Evolutionary conservation across 2,329 filamentous ascomycete genomes (phyloP), one percentile per base, ranked within the genome.

Genomic region (Delphinella strobiligena): DNA sequence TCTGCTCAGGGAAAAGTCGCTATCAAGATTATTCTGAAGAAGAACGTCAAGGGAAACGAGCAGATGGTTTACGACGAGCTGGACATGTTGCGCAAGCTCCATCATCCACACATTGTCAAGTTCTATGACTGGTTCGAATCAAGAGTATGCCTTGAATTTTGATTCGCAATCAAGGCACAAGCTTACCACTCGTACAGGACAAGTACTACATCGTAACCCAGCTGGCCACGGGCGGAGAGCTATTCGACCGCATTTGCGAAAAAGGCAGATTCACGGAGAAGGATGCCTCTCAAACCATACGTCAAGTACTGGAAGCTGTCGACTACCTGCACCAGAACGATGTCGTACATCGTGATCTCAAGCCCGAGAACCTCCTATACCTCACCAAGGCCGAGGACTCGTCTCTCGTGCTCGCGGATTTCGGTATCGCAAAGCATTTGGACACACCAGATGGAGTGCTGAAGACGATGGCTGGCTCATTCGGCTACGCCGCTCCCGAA

Each of bases 81-180:
- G 53, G 75, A 87, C 50, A 87, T 98, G 78, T 74, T 98, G 48
- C 87, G 95, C 65, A 76, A 77, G 43, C 76, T 98, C 57, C 75
- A 87, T 57, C 91, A 98, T 61, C 83, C 86, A 38, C 86, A 96
- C 63, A 98, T 98, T 59, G 91, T 98, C 65, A 80, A 81, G 51
- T 98, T 98, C 58, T 82, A 91, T 51, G 91, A 98, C 62, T 98
- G 91, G 89, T 98, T 98, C 59, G 91, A 98, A 67, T 96, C 89
- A 41, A 84, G 87, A 66, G 87, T 93, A 66, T 50, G 78, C 29
- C 8, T 2, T 15, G 1, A 41, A 36, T 15, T 17, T 19, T 37
- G 19, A 31, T 22, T 27, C 19, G 31, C 14, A 24, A 18, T 4
- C 7, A 27, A 37, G 39, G 16, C 7, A 3, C 12, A 31, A 34